These are phyloP conservation scores for Exserohilum rostratum DNA, from an alignment of 2,329 filamentous ascomycete genomes.

Conservation along the genomic window DNA sequence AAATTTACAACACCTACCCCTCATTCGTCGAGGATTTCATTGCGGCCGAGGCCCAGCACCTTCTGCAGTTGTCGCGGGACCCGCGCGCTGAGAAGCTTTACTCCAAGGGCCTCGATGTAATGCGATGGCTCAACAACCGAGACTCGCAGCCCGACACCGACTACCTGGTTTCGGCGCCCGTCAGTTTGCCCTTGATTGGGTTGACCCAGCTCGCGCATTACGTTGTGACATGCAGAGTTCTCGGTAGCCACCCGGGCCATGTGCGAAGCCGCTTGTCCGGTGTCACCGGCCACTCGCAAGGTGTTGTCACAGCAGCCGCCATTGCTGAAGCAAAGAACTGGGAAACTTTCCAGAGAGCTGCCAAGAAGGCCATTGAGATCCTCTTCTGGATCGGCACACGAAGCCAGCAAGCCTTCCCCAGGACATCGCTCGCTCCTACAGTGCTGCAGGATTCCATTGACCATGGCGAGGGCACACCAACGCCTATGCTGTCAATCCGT, in stretches of 20 bases:
- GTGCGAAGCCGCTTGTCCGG: conserved; percentile 84
- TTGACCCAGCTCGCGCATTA: conserved; percentile 96
- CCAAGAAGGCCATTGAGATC: conserved; percentile 82
- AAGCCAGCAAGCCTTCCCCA: conserved; percentile 95
- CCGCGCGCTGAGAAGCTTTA: conserved; percentile 93
- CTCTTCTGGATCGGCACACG: conserved; percentile 98
- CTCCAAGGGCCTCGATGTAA: conserved; percentile 92
- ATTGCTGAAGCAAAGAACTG: conserved; percentile 90
- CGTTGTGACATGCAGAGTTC: conserved; percentile 87
- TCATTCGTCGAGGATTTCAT: conserved; percentile 89
- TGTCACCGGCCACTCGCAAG: conserved; percentile 95
- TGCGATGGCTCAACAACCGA: conserved; percentile 88
- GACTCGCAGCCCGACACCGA: conserved; percentile 92
- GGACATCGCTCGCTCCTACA: conserved; percentile 88
- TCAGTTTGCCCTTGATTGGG: conserved; percentile 95
- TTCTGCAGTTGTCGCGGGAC: conserved; percentile 84
- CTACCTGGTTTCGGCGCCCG: conserved; percentile 61
- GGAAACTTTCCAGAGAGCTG: conserved; percentile 85
- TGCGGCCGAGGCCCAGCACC: conserved; percentile 77
- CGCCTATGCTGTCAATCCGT: conserved; percentile 96
- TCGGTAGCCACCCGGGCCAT: conserved; percentile 88
- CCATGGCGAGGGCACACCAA: conserved; percentile 91
- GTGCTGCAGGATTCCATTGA: conserved; percentile 93
- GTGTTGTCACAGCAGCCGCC: conserved; percentile 89
- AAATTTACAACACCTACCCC: conserved; percentile 89